phyloP scores from a whole-genome alignment of 768 basidiomycete genomes.

The Cystobasidium tubakii region DNA sequence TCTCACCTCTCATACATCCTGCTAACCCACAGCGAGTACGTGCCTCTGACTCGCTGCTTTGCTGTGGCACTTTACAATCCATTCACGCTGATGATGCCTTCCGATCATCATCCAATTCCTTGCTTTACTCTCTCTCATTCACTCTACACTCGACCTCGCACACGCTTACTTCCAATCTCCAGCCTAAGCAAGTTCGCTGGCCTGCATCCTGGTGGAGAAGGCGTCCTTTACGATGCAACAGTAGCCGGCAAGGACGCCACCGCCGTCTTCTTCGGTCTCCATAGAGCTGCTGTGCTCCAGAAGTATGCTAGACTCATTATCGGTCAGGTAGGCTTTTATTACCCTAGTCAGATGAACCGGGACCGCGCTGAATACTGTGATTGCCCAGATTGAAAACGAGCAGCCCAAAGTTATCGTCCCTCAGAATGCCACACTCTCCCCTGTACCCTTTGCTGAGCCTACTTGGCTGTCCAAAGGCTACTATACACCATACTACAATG shows the following conservation, averaged over 20 bases:
- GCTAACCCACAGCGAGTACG: not conserved
- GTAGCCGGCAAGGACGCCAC: slow-evolving; percentile 58
- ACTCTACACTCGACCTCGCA: too few species aligned
- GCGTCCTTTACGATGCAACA: slow-evolving; percentile 64
- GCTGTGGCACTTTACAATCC: too few species aligned
- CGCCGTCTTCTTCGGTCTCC: slow-evolving; percentile 76
- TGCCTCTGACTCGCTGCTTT: not conserved
- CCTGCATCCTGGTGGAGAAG: slow-evolving; percentile 75
- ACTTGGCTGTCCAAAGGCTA: slow-evolving; percentile 64
- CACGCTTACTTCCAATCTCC: slow-evolving; percentile 52
- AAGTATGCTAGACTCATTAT: slow-evolving; percentile 36
- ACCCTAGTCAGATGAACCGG: too few species aligned
- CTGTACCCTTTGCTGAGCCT: slow-evolving; percentile 82
- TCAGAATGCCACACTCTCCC: slow-evolving; percentile 59
- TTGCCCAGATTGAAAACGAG: slow-evolving; percentile 17
- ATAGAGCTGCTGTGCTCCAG: slow-evolving; percentile 72
- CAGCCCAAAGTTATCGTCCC: slow-evolving; percentile 47
- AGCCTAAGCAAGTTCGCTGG: slow-evolving; percentile 72
- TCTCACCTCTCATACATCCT: not conserved
- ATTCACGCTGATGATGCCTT: not conserved
- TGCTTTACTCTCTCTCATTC: not conserved
- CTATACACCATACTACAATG: slow-evolving; percentile 68
- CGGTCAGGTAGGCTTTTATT: slow-evolving; percentile 16
- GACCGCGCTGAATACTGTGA: too few species aligned
- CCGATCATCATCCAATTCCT: not conserved